Percentiles rank a stretch among this genome's conserved stretches.
These are phyloP conservation scores for Periconia digitata DNA, from an alignment of 2,329 filamentous ascomycete genomes.

Conservation along the genomic window DNA sequence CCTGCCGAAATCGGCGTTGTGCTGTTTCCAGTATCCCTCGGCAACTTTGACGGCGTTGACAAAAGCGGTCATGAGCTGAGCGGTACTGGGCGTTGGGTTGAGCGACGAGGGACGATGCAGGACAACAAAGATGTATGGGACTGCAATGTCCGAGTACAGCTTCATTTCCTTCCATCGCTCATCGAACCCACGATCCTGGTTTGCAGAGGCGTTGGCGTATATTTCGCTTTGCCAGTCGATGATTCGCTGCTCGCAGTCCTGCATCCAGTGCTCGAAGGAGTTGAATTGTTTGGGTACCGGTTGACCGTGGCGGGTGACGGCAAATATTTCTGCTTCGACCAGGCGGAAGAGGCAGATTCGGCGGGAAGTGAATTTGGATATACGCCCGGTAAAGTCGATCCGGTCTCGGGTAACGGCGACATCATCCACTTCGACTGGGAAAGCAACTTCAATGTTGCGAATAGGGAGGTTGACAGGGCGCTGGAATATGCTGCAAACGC, in stretches of 20 bases:
- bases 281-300: constrained; percentile 27
- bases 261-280: constrained; percentile 33
- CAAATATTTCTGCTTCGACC: constrained; percentile 38
- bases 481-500: constrained; percentile 37
- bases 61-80: constrained; percentile 31
- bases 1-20: constrained; percentile 34
- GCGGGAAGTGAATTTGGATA: constrained; percentile 38
- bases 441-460: constrained; percentile 31
- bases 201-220: constrained; percentile 27
- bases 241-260: constrained; percentile 27
- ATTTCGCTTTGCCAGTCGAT: constrained; percentile 35
- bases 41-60: constrained; percentile 35
- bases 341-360: constrained; percentile 39
- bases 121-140: constrained; percentile 33
- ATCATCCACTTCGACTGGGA: constrained; percentile 38
- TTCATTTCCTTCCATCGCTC: constrained; percentile 39
- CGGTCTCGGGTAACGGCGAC: constrained; percentile 31
- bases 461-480: constrained; percentile 36
- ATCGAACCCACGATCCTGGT: constrained; percentile 26
- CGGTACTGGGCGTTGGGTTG: constrained; percentile 27
- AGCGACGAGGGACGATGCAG: constrained; percentile 33
- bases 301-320: constrained; percentile 35
- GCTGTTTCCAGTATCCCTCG: constrained; percentile 35
- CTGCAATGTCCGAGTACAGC: constrained; percentile 37
- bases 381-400: constrained; percentile 27